phyloP scores from a whole-genome alignment of 805 yeast genomes.

The Sungouiozyma ichnusensis region DNA sequence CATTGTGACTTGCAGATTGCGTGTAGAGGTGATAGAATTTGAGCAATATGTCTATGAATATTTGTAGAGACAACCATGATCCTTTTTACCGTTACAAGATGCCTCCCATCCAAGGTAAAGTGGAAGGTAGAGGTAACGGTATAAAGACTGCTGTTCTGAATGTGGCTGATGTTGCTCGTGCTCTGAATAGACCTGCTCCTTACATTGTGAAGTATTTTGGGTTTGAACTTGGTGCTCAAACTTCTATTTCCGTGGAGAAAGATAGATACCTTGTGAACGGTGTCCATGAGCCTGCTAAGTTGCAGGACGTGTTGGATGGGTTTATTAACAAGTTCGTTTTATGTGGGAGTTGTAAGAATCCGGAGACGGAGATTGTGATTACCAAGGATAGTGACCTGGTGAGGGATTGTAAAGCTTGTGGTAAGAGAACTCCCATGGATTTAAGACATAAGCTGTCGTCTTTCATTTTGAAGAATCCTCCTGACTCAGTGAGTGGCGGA shows the following conservation, averaged over 20 bases:
- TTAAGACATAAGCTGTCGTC: slow-evolving; percentile 80
- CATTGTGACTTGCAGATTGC: too few relatives aligned
- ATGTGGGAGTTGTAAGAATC: slow-evolving; percentile 92
- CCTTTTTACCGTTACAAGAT: slow-evolving; percentile 98
- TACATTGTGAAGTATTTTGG: slow-evolving; percentile 93
- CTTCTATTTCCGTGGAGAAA: slow-evolving; percentile 63
- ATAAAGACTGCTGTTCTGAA: slow-evolving; percentile 91
- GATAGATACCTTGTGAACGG: slow-evolving; percentile 93
- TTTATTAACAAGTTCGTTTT: slow-evolving; percentile 87
- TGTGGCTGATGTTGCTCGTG: slow-evolving; percentile 86
- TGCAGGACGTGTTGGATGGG: slow-evolving; percentile 91
- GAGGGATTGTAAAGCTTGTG: slow-evolving; percentile 97
- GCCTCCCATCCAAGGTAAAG: slow-evolving; percentile 96
- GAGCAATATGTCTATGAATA: slow-evolving; percentile 95
- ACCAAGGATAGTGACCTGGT: slow-evolving; percentile 57
- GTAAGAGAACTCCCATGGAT: slow-evolving; percentile 75
- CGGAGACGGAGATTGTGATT: slow-evolving; percentile 87
- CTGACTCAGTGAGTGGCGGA: slow-evolving; percentile 41
- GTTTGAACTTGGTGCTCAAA: slow-evolving; percentile 94
- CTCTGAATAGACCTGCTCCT: slow-evolving; percentile 84
- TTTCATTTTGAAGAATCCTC: slow-evolving; percentile 84
- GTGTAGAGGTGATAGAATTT: too few relatives aligned
- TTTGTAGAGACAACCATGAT: slow-evolving; percentile 93
- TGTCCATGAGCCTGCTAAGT: slow-evolving; percentile 77
- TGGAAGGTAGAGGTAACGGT: slow-evolving; percentile 99